Conservation (phyloP, 495 filamentous ascomycete genomes). For the Geoglossum glabrum region DNA sequence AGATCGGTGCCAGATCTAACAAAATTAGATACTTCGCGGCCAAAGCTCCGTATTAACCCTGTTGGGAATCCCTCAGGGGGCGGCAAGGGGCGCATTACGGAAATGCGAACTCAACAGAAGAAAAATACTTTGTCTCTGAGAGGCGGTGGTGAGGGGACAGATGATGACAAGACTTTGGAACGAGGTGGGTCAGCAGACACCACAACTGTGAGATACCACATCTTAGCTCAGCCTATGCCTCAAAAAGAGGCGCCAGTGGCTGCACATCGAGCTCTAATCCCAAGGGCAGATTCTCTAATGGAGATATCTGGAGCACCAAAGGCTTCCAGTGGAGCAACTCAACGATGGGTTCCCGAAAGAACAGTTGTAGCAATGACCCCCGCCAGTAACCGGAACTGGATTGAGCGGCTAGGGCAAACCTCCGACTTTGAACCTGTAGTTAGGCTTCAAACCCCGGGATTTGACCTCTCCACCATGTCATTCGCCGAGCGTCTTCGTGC, state of each 20-base stretch:
- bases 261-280: background rate
- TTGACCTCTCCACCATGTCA: background rate
- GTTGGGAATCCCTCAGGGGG: background rate
- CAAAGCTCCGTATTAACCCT: background rate
- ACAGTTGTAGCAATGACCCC: background rate
- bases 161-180: too few relatives aligned
- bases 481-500: background rate
- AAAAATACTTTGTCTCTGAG: background rate
- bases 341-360: background rate
- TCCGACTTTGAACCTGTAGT: background rate
- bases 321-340: background rate
- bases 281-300: background rate
- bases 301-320: background rate
- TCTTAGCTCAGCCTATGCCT: background rate
- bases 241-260: background rate
- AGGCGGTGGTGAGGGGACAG: too few relatives aligned
- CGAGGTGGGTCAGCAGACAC: too few relatives aligned
- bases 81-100: background rate
- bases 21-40: background rate
- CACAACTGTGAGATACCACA: too few relatives aligned
- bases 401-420: background rate
- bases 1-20: too few relatives aligned
- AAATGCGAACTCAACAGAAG: background rate
- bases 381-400: background rate
- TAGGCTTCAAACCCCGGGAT: background rate